These are phyloP conservation scores for Pythium rhizo-oryzae DNA, from an alignment of 352 stramenopile genomes.

Conservation along the genomic window DNA sequence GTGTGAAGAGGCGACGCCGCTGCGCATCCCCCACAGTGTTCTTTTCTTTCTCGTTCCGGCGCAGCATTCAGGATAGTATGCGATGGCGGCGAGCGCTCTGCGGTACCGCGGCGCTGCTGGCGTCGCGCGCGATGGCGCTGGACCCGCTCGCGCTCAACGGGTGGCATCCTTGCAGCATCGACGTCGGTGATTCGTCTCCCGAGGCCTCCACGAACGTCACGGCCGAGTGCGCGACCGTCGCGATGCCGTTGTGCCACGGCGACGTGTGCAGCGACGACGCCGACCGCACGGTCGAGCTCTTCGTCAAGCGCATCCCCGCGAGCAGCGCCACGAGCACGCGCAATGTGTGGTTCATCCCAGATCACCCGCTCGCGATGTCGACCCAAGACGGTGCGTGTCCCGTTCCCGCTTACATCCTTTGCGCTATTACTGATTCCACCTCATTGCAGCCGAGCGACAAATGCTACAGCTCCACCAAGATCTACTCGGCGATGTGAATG, in stretches of 20 bases:
- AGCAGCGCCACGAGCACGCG: slow-evolving; percentile 14
- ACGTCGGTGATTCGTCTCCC: background rate
- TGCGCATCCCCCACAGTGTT: background rate
- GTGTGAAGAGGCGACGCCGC: background rate
- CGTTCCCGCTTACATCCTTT: background rate
- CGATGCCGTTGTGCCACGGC: slow-evolving; percentile 29
- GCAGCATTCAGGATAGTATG: background rate
- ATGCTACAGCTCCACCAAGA: slow-evolving; percentile 28
- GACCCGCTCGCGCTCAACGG: slow-evolving; percentile 13
- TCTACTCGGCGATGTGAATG: slow-evolving; percentile 22
- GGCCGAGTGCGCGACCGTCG: slow-evolving; percentile 27
- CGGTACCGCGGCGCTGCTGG: background rate
- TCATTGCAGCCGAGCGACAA: slow-evolving; percentile 26
- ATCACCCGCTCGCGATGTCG: slow-evolving; percentile 23
- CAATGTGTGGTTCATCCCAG: slow-evolving; percentile 27
- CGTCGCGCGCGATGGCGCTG: background rate
- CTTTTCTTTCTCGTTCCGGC: background rate
- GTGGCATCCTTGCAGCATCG: slow-evolving; percentile 21
- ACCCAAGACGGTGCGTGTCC: slow-evolving; percentile 13
- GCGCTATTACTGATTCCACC: too few species aligned
- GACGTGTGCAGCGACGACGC: slow-evolving; percentile 20
- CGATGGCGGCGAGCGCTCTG: slow-evolving; percentile 1
- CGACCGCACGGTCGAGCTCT: slow-evolving; percentile 28
- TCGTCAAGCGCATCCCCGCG: slow-evolving; percentile 30
- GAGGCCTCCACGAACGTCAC: background rate